Conservation (phyloP, 768 basidiomycete species). For the Amanita subjunquillea region DNA sequence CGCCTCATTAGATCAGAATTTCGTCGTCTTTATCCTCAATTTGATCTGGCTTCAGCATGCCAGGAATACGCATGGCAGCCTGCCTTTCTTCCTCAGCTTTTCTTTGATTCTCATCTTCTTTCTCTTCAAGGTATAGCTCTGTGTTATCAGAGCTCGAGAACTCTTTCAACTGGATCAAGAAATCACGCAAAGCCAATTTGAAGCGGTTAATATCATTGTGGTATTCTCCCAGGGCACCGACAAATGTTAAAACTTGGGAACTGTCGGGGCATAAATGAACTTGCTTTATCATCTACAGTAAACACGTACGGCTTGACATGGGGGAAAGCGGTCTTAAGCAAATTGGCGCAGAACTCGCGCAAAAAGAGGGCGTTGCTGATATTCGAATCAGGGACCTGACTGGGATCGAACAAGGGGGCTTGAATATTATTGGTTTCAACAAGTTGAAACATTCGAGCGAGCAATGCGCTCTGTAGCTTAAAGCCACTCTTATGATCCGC, state of each 20-base stretch:
- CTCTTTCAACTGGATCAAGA: slow-evolving; percentile 96
- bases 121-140: slow-evolving; percentile 90
- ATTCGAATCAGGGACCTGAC: slow-evolving; percentile 55
- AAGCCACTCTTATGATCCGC: slow-evolving; percentile 99
- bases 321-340: slow-evolving; percentile 84
- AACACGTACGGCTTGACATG: slow-evolving; percentile 73
- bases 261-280: slow-evolving; percentile 23
- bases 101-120: slow-evolving; percentile 72
- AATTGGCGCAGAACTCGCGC: slow-evolving; percentile 75
- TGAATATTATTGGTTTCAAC: slow-evolving; percentile 75
- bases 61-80: slow-evolving; percentile 90
- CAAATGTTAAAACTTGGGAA: slow-evolving; percentile 62
- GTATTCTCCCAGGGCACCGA: slow-evolving; percentile 56
- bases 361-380: slow-evolving; percentile 76
- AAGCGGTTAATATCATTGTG: slow-evolving; percentile 80
- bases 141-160: slow-evolving; percentile 86
- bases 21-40: slow-evolving; percentile 91
- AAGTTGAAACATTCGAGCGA: slow-evolving; percentile 88
- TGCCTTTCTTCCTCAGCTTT: slow-evolving; percentile 80
- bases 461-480: slow-evolving; percentile 88
- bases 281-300: background rate
- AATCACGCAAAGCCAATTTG: slow-evolving; percentile 91
- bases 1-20: slow-evolving; percentile 35
- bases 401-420: slow-evolving; percentile 77
- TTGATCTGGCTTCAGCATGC: slow-evolving; percentile 93